A percentile compares a stretch with the other conserved stretches of the same genome.
phyloP scores from a whole-genome alignment of 495 filamentous ascomycete species.

The Delitschia confertaspora region DNA sequence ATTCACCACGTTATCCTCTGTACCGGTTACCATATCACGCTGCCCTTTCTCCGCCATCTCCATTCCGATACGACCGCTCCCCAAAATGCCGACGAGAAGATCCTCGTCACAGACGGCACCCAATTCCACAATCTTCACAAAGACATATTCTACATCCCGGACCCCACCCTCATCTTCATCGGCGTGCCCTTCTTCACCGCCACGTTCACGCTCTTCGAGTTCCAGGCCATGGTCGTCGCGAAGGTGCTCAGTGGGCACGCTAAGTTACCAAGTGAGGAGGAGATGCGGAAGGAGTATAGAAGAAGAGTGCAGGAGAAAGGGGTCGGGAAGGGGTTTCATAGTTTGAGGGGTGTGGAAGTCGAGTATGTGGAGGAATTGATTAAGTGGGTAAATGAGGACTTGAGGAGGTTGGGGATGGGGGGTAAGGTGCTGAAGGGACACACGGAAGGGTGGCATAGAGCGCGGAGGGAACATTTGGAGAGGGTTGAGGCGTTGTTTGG shows the following conservation, averaged over 20 bases:
- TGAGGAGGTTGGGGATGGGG: slow-evolving; percentile 28
- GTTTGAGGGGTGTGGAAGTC: slow-evolving; percentile 46
- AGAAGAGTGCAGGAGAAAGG: slow-evolving; percentile 40
- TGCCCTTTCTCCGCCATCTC: slow-evolving; percentile 45
- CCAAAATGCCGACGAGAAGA: slow-evolving; percentile 38
- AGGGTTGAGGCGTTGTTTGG: slow-evolving; percentile 5
- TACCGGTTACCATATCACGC: slow-evolving; percentile 56
- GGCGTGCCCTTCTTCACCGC: slow-evolving; percentile 53
- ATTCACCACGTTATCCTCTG: slow-evolving; percentile 51
- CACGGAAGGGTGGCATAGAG: slow-evolving; percentile 27
- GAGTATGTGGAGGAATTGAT: slow-evolving; percentile 48
- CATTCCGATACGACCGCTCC: slow-evolving; percentile 19
- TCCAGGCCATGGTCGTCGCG: slow-evolving; percentile 52
- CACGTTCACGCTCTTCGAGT: slow-evolving; percentile 57
- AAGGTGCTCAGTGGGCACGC: slow-evolving; percentile 48
- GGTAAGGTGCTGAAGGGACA: slow-evolving; percentile 39
- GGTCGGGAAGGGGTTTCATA: slow-evolving; percentile 43
- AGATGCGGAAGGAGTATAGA: slow-evolving; percentile 47
- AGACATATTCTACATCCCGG: slow-evolving; percentile 59
- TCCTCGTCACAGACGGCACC: slow-evolving; percentile 54
- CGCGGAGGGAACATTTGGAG: slow-evolving; percentile 9
- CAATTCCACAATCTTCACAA: slow-evolving; percentile 60
- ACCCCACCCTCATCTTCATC: slow-evolving; percentile 53
- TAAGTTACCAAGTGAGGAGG: slow-evolving; percentile 39
- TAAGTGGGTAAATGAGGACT: slow-evolving; percentile 44